phyloP scores from a whole-genome alignment of 2,329 filamentous ascomycete species.

The Neobulgaria alba region DNA sequence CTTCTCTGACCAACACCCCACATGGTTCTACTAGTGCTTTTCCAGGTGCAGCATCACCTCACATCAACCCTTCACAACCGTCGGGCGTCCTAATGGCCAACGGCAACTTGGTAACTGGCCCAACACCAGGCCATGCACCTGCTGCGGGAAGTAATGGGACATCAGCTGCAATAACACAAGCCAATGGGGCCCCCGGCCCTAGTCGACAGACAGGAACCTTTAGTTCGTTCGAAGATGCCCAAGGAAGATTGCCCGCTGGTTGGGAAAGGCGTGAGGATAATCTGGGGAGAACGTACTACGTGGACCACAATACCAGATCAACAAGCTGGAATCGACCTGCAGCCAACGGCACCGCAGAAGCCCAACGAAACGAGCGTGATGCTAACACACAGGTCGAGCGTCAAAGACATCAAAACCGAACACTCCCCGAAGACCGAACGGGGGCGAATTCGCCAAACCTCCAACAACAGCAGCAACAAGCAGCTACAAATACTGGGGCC shows the following conservation, averaged over 20 bases:
- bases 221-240: slow-evolving; percentile 93
- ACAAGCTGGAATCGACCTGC: slow-evolving; percentile 94
- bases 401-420: slow-evolving; percentile 88
- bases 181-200: slow-evolving; percentile 16
- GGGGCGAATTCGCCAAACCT: slow-evolving; percentile 85
- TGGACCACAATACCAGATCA: slow-evolving; percentile 93
- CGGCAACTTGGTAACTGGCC: slow-evolving; percentile 22
- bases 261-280: slow-evolving; percentile 98
- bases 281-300: slow-evolving; percentile 90
- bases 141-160: slow-evolving; percentile 27
- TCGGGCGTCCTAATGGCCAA: slow-evolving; percentile 24
- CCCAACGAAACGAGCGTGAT: slow-evolving; percentile 72
- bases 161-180: slow-evolving; percentile 13
- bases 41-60: slow-evolving; percentile 29
- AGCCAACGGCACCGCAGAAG: slow-evolving; percentile 64
- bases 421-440: slow-evolving; percentile 89
- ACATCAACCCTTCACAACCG: slow-evolving; percentile 25
- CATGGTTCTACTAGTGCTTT: slow-evolving; percentile 20
- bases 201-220: slow-evolving; percentile 42
- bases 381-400: slow-evolving; percentile 90
- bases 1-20: slow-evolving; percentile 26
- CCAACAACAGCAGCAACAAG: slow-evolving; percentile 41
- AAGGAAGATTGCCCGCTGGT: slow-evolving; percentile 81
- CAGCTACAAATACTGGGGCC: slow-evolving; percentile 34
- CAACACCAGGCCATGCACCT: slow-evolving; percentile 28